These are phyloP conservation scores for Lolium multiflorum DNA, from an alignment of 176 grass and related monocot genomes.

Conservation along the genomic window DNA sequence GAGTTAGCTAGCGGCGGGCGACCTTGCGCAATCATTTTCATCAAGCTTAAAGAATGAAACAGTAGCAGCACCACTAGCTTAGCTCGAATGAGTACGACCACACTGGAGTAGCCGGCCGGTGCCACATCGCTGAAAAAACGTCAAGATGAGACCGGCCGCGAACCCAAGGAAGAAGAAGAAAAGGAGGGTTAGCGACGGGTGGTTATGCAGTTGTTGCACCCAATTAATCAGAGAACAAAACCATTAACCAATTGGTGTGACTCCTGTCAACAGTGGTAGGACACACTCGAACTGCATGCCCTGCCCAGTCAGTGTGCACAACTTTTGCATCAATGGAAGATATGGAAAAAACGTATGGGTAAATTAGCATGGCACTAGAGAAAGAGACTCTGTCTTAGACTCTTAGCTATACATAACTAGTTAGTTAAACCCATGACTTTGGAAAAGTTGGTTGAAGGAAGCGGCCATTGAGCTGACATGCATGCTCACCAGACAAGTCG, in stretches of 20 bases:
- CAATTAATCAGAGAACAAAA: conserved; percentile 23
- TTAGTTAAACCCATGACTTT: background rate
- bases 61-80: background rate
- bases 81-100: background rate
- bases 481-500: conserved; percentile 34
- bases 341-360: background rate
- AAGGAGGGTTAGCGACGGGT: conserved; percentile 31
- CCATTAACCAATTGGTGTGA: background rate
- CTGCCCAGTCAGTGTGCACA: background rate
- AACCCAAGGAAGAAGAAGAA: background rate
- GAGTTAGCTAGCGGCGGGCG: background rate
- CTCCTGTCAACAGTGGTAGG: conserved; percentile 13
- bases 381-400: background rate
- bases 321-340: conserved; percentile 11
- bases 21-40: background rate
- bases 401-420: background rate
- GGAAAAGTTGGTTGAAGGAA: conserved; percentile 29
- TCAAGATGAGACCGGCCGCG: background rate
- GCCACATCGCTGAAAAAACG: too few species aligned
- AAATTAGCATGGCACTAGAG: background rate
- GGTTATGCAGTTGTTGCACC: conserved; percentile 47
- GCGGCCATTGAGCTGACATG: conserved; percentile 23
- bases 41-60: conserved; percentile 42
- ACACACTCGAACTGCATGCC: background rate
- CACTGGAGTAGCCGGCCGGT: conserved; percentile 40